Conservation (phyloP, 441 rosid genomes). For the Brassica hybrid region DNA sequence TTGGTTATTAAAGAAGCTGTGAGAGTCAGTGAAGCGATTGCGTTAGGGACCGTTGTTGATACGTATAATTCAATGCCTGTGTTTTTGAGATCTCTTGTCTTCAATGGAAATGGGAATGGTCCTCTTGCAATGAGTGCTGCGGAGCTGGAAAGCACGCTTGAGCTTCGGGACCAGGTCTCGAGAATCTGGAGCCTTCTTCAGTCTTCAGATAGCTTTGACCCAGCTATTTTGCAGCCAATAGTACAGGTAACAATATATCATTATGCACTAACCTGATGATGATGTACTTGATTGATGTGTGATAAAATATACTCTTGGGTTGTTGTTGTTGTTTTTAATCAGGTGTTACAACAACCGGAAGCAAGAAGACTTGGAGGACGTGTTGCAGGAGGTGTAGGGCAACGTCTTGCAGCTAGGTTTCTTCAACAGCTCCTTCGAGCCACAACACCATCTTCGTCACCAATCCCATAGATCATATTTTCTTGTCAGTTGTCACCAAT, state of each 20-base stretch:
- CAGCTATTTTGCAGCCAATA: slow-evolving; percentile 75
- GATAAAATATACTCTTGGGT: background rate
- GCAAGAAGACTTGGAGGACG: slow-evolving; percentile 76
- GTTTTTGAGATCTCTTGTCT: slow-evolving; percentile 55
- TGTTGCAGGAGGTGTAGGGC: slow-evolving; percentile 77
- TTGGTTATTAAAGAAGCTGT: slow-evolving; percentile 90
- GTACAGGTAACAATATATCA: slow-evolving; percentile 61
- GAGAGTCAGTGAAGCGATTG: slow-evolving; percentile 77
- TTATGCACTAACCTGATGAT: background rate
- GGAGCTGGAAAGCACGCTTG: slow-evolving; percentile 64
- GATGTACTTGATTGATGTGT: background rate
- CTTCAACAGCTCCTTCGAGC: slow-evolving; percentile 81
- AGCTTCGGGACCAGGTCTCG: slow-evolving; percentile 76
- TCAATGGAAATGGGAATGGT: slow-evolving; percentile 59
- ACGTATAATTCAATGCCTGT: slow-evolving; percentile 72
- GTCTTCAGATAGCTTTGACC: slow-evolving; percentile 83
- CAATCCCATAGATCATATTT: slow-evolving; percentile 41
- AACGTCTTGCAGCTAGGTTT: slow-evolving; percentile 87
- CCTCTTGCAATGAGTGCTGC: slow-evolving; percentile 57
- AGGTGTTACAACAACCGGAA: slow-evolving; percentile 94
- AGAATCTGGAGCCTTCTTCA: slow-evolving; percentile 84
- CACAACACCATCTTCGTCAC: slow-evolving; percentile 57
- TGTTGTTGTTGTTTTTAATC: slow-evolving; percentile 37
- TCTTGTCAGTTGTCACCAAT: background rate
- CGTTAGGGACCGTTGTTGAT: slow-evolving; percentile 63